phyloP scores from a whole-genome alignment of 371 early-diverging fungal genomes.

The Globomyces sp. region DNA sequence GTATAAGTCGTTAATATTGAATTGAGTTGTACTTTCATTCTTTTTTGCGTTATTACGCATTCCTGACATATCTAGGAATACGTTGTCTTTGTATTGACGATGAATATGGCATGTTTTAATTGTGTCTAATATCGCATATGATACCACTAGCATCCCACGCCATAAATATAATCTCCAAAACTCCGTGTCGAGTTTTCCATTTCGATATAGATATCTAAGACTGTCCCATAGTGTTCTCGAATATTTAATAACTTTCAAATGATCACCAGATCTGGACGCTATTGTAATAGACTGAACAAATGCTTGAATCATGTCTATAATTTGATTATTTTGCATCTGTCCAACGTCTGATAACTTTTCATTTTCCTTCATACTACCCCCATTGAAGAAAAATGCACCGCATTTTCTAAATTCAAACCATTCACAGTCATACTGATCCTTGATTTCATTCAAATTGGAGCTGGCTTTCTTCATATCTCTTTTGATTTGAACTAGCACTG shows the following conservation, averaged over 20 bases:
- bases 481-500: constrained; percentile 24
- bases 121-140: constrained; percentile 32
- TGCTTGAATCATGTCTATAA: constrained; percentile 31
- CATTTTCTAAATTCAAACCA: constrained; percentile 21
- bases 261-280: constrained; percentile 28
- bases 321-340: not conserved
- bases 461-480: constrained; percentile 18
- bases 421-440: constrained; percentile 12
- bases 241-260: constrained; percentile 26
- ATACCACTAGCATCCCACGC: constrained; percentile 30
- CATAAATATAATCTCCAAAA: constrained; percentile 30
- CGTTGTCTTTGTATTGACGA: not conserved
- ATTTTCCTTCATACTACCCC: not conserved
- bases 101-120: constrained; percentile 24
- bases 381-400: constrained; percentile 19
- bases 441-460: constrained; percentile 9
- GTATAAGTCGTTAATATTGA: constrained; percentile 14
- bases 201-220: constrained; percentile 16
- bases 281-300: constrained; percentile 37
- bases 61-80: not conserved
- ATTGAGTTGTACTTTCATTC: constrained; percentile 2
- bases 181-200: constrained; percentile 21
- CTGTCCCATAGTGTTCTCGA: constrained; percentile 26
- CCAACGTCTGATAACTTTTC: not conserved
- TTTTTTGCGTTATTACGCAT: constrained; percentile 10